These are phyloP conservation scores for Malus hybrid DNA, from an alignment of 331 rosid species.

Conservation along the genomic window DNA sequence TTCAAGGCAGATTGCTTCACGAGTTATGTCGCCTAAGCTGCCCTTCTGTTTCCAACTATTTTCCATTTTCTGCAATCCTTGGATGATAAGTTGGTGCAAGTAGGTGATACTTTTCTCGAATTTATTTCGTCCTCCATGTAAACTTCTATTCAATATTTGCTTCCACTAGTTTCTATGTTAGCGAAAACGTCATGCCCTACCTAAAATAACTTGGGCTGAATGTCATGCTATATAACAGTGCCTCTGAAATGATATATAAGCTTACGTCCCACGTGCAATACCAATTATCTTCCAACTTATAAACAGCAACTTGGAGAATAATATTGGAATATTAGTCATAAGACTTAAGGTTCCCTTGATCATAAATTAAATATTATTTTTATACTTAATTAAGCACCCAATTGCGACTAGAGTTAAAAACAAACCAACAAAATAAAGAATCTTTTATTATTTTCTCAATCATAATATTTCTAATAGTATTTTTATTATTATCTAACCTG, in stretches of 20 bases:
- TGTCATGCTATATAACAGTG: neutral
- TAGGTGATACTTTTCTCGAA: neutral
- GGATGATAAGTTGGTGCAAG: neutral
- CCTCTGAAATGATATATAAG: neutral
- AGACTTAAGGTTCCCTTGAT: neutral
- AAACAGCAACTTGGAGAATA: neutral
- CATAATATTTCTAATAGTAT: neutral
- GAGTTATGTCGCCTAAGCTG: neutral
- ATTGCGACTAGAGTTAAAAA: neutral
- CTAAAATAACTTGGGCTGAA: neutral
- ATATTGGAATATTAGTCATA: neutral
- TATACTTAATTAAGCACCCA: neutral
- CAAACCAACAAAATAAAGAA: neutral
- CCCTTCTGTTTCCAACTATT: neutral
- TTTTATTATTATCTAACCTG: neutral
- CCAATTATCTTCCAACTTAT: neutral
- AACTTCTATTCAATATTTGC: neutral
- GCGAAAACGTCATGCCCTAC: neutral
- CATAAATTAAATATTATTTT: neutral
- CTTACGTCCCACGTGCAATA: neutral
- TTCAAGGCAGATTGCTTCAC: neutral
- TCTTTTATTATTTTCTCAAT: neutral
- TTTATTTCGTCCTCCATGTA: neutral
- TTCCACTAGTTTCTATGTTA: neutral
- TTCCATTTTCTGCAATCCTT: neutral